phyloP scores from a whole-genome alignment of 495 filamentous ascomycete genomes.

The Acidiella bohemica region DNA sequence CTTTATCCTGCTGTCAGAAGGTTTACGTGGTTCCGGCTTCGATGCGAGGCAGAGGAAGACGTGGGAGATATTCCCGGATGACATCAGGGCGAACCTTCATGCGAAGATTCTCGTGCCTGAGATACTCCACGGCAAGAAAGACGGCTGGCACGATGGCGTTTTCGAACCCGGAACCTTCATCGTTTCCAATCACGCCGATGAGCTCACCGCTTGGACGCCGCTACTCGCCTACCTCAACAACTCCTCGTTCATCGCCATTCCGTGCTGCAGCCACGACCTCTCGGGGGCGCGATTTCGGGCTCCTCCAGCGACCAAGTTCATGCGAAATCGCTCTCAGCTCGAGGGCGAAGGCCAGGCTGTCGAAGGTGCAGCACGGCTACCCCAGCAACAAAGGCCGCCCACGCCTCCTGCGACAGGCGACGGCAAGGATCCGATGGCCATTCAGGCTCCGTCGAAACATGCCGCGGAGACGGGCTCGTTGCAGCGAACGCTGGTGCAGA shows the following conservation, averaged over 20 bases:
- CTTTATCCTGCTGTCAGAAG: slow-evolving; percentile 67
- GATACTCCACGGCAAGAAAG: slow-evolving; percentile 29
- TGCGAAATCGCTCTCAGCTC: background rate
- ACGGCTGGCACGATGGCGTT: slow-evolving; percentile 41
- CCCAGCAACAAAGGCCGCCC: slow-evolving; percentile 5
- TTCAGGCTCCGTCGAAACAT: background rate
- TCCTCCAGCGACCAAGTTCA: slow-evolving; percentile 18
- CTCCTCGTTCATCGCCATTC: slow-evolving; percentile 77
- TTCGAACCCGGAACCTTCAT: slow-evolving; percentile 73
- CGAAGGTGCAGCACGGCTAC: slow-evolving; percentile 1
- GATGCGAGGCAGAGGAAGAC: slow-evolving; percentile 74
- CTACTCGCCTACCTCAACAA: slow-evolving; percentile 62
- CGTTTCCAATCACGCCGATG: slow-evolving; percentile 92
- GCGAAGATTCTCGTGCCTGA: slow-evolving; percentile 65
- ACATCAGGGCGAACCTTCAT: slow-evolving; percentile 42
- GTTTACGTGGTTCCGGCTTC: slow-evolving; percentile 78
- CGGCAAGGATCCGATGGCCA: background rate
- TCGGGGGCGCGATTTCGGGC: slow-evolving; percentile 60
- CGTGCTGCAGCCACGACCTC: slow-evolving; percentile 85
- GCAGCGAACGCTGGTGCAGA: slow-evolving; percentile 20
- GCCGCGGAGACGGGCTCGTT: slow-evolving; percentile 20
- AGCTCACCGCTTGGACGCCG: slow-evolving; percentile 91
- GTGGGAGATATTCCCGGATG: slow-evolving; percentile 57
- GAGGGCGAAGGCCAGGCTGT: background rate
- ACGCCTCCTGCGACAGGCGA: background rate